Evolutionary conservation across 306 rosid species (phyloP).

Genomic region (Ormosia emarginata): DNA sequence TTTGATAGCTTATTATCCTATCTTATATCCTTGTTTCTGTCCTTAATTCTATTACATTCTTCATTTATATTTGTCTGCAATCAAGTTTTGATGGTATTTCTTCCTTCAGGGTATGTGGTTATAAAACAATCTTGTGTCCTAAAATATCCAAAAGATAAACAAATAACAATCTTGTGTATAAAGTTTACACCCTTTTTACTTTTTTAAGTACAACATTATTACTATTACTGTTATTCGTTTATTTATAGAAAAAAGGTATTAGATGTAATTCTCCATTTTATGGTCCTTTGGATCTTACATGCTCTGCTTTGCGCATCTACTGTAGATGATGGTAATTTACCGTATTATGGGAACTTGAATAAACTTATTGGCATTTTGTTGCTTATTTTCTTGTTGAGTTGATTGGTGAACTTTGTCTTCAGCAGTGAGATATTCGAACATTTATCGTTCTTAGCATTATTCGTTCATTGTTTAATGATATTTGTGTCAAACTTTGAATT

Average conservation of each 20-base stretch:
- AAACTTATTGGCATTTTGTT: background rate
- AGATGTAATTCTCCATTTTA: background rate
- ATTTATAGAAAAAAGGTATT: background rate
- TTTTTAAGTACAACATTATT: background rate
- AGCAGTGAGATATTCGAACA: background rate
- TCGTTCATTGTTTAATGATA: background rate
- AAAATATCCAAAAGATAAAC: background rate
- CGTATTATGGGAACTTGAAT: background rate
- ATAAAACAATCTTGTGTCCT: background rate
- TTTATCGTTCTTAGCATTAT: background rate
- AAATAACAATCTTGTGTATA: background rate
- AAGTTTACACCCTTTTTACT: background rate
- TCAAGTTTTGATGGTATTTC: background rate
- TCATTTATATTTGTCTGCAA: background rate
- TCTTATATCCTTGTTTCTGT: background rate
- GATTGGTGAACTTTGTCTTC: background rate
- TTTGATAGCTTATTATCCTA: background rate
- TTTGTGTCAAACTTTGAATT: slow-evolving; percentile 21
- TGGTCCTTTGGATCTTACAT: background rate
- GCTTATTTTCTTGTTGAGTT: background rate
- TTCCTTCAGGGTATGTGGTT: background rate
- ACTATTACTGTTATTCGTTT: background rate
- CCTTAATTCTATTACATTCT: background rate
- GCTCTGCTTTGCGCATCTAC: background rate
- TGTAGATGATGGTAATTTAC: background rate